These are phyloP conservation scores for Daldinia concentrica DNA, from an alignment of 495 filamentous ascomycete genomes.

Conservation along the genomic window DNA sequence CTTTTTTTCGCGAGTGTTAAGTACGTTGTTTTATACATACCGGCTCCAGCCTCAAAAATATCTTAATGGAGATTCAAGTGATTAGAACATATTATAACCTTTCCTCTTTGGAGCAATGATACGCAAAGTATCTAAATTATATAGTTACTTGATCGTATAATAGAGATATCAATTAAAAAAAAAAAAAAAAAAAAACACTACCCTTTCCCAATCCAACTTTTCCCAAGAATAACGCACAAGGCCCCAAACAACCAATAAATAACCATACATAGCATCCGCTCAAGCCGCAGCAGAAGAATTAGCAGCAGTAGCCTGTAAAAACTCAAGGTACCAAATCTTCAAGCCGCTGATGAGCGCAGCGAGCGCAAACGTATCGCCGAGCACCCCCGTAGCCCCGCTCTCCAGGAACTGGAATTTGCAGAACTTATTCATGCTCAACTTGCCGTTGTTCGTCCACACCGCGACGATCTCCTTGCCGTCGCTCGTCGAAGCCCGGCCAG, in stretches of 20 bases:
- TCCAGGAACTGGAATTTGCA: slow-evolving; percentile 44
- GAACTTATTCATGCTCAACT: slow-evolving; percentile 31
- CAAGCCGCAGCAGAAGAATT: background rate
- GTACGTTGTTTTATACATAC: no score
- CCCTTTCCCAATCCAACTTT: background rate
- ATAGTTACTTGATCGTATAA: background rate
- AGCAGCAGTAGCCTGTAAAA: background rate
- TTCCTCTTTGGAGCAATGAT: background rate
- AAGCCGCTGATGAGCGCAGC: slow-evolving; percentile 34
- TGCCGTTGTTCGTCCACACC: slow-evolving; percentile 29
- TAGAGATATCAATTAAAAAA: background rate
- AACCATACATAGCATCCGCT: background rate
- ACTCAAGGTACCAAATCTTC: slow-evolving; percentile 39
- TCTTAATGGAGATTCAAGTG: no score
- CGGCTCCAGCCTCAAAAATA: no score
- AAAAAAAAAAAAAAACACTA: no score
- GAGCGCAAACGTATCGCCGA: slow-evolving; percentile 41
- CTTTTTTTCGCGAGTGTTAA: no score
- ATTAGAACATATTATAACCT: no score
- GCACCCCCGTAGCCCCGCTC: slow-evolving; percentile 39
- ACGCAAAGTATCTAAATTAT: background rate
- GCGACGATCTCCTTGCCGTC: slow-evolving; percentile 46
- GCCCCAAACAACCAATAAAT: background rate
- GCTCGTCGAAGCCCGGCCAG: slow-evolving; percentile 36
- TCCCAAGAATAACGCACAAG: no score